Evolutionary conservation across 2,329 filamentous ascomycete genomes (phyloP).

Genomic region (Fusarium tupiense): DNA sequence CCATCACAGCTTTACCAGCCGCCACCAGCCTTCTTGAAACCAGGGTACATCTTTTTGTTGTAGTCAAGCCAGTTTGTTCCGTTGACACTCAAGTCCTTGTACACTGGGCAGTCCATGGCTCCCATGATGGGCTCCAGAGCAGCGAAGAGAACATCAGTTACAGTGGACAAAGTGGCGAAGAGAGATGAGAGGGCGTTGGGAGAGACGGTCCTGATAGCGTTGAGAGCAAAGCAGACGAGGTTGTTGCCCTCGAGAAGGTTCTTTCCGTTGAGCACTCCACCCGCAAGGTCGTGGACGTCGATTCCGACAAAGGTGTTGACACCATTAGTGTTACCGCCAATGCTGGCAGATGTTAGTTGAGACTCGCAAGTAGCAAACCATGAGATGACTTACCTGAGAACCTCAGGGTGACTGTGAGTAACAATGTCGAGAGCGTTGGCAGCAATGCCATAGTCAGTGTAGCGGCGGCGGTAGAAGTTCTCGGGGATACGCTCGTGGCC

Average conservation of each 20-base stretch:
- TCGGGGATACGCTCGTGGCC: slow-evolving; percentile 63
- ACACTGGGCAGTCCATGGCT: slow-evolving; percentile 23
- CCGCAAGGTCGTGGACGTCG: slow-evolving; percentile 53
- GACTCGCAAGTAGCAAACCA: too few relatives aligned
- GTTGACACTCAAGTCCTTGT: slow-evolving; percentile 30
- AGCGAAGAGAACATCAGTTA: slow-evolving; percentile 28
- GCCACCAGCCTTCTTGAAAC: slow-evolving; percentile 35
- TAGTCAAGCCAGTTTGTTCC: slow-evolving; percentile 34
- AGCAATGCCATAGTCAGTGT: slow-evolving; percentile 58
- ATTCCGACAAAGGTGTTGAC: slow-evolving; percentile 62
- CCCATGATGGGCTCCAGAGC: slow-evolving; percentile 35
- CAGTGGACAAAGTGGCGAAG: slow-evolving; percentile 44
- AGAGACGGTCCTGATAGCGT: slow-evolving; percentile 51
- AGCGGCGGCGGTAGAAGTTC: slow-evolving; percentile 58
- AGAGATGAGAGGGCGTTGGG: slow-evolving; percentile 55
- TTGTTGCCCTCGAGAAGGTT: slow-evolving; percentile 59
- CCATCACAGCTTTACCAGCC: slow-evolving; percentile 17
- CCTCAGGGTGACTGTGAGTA: slow-evolving; percentile 52
- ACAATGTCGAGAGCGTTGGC: slow-evolving; percentile 53
- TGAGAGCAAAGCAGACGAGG: slow-evolving; percentile 51
- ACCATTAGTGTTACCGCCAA: slow-evolving; percentile 63
- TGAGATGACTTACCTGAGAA: slow-evolving; percentile 39
- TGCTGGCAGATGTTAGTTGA: slow-evolving; percentile 36
- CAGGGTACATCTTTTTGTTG: slow-evolving; percentile 32
- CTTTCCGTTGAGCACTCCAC: slow-evolving; percentile 54